These are phyloP conservation scores for Chaetomium sp. DNA, from an alignment of 2,329 filamentous ascomycete genomes.

Conservation along the genomic window DNA sequence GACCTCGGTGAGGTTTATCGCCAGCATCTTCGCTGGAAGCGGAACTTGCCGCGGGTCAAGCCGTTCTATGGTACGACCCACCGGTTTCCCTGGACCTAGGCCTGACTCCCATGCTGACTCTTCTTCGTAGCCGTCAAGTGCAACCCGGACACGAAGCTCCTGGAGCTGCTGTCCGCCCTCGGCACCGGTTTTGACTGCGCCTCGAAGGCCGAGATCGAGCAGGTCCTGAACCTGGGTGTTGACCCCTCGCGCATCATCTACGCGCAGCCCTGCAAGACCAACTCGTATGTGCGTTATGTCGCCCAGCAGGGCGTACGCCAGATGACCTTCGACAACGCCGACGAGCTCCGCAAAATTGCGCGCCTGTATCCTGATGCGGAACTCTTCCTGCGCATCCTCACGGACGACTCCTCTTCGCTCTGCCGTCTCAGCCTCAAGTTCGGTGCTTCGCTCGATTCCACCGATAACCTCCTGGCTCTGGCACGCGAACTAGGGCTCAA, in stretches of 20 bases:
- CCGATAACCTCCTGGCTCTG: constrained; percentile 72
- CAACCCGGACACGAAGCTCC: constrained; percentile 89
- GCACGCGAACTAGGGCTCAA: constrained; percentile 84
- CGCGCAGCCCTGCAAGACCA: constrained; percentile 99
- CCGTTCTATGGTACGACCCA: constrained; percentile 79
- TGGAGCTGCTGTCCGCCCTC: constrained; percentile 82
- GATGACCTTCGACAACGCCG: constrained; percentile 99
- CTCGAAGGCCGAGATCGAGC: constrained; percentile 95
- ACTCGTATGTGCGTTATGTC: constrained; percentile 93
- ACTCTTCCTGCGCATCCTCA: constrained; percentile 91
- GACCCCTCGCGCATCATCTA: constrained; percentile 94
- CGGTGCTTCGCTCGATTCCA: constrained; percentile 83
- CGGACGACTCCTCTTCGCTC: constrained; percentile 91
- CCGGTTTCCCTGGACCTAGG: constrained; percentile 40
- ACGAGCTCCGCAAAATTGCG: constrained; percentile 98
- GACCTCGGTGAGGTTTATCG: constrained; percentile 98
- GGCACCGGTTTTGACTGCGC: constrained; percentile 98
- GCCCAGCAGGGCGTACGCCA: constrained; percentile 83
- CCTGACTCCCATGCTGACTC: background rate
- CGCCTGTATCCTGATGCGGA: constrained; percentile 86
- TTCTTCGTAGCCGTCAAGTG: constrained; percentile 81
- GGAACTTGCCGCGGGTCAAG: constrained; percentile 86
- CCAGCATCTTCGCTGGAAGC: constrained; percentile 98
- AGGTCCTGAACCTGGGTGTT: constrained; percentile 80
- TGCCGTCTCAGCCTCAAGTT: constrained; percentile 98